Base-by-base conservation (phyloP, 192 early-diverging fungal genomes). In the Helicostylum pulchrum region DNA sequence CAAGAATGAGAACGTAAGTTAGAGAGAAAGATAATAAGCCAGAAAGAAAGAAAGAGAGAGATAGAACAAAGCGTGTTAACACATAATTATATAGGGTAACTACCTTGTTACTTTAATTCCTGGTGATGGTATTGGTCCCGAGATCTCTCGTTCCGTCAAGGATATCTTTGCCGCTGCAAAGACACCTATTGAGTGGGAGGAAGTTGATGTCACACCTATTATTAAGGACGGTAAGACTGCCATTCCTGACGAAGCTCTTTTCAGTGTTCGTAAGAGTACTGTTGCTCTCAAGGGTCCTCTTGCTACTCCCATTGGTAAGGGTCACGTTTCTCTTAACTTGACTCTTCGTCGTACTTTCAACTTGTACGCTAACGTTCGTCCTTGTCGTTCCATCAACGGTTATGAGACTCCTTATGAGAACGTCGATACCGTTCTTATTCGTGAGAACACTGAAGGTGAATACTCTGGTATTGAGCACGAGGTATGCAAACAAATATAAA, bases 391-490 rank as follows among this genome's bases (percentile, higher is more conserved):
- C 17, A 93, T 98, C 69, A 88, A 89, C 46, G 96, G 96, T 10
- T 98, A 90, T 81, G 92, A 91, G 72, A 98, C 96, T 20, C 90
- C 89, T 53, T 97, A 97, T 76, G 89, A 92, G 64, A 88, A 97
- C 72, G 96, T 98, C 53, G 85, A 98, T 80, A 93, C 94, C 19
- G 95, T 98, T 46, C 81, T 98, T 66, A 97, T 98, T 75, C 92
- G 96, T 73, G 96, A 98, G 77, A 98, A 98, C 88, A 98, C 96
- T n/a, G 96, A 98, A 80, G 96, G 96, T 63, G 96, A 98, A 82
- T 98, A 98, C 85, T 94, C 92, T 73, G 96, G 96, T 44, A 96
- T 98, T 70, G 96, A 98, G 82, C 94, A 97, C 81, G 85, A 84
- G 73, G 63, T 53, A 54, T 44, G 26, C 26, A 26, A 26, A 26